Conservation (phyloP, 805 yeast genomes). For the Metschnikowia shivogae region DNA sequence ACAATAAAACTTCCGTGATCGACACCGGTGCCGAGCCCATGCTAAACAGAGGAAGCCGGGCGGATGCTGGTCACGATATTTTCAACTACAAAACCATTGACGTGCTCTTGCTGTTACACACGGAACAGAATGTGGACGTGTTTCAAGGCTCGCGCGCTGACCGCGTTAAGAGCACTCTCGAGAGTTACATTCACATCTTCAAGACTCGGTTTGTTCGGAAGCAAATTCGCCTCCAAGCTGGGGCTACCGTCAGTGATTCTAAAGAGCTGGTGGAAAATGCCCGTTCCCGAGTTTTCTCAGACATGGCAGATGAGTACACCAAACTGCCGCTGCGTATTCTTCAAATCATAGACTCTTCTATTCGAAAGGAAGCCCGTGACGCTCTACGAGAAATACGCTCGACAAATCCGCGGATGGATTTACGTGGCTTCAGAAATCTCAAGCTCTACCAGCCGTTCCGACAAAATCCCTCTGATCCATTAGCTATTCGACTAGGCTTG, state of each 20-base stretch:
- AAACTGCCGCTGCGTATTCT: background rate
- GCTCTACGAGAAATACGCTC: background rate
- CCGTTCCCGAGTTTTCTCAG: background rate
- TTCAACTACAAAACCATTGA: constrained; percentile 8
- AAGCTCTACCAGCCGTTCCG: constrained; percentile 13
- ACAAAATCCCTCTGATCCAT: constrained; percentile 9
- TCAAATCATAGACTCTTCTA: background rate
- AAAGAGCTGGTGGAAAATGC: background rate
- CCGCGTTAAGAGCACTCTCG: constrained; percentile 6
- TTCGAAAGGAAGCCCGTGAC: constrained; percentile 1
- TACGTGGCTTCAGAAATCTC: constrained; percentile 5
- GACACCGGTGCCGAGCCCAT: background rate
- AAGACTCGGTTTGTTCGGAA: constrained; percentile 5
- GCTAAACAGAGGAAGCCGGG: background rate
- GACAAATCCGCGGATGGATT: background rate
- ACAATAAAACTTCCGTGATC: constrained; percentile 5
- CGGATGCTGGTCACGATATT: constrained; percentile 10
- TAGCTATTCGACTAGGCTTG: constrained; percentile 11
- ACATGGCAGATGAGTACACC: background rate
- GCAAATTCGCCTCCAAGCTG: background rate
- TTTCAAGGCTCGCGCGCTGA: constrained; percentile 8
- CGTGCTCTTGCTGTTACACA: constrained; percentile 7
- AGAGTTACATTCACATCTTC: constrained; percentile 8
- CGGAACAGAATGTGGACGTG: constrained; percentile 3
- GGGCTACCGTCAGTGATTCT: background rate